Evolutionary conservation across 257 asterid species (phyloP), one percentile per base, ranked within the genome.

Genomic region (Primulina eburnea): DNA sequence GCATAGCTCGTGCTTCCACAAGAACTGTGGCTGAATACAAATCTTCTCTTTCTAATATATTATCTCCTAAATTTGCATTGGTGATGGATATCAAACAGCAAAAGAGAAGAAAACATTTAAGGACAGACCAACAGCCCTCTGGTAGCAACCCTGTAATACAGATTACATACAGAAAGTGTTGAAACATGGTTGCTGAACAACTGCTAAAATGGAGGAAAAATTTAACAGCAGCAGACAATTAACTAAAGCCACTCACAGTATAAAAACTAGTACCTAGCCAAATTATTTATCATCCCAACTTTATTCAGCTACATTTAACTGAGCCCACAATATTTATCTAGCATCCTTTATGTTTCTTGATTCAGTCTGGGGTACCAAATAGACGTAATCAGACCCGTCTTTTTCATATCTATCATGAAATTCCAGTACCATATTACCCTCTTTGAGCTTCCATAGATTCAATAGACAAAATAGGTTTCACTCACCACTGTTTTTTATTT

Each of bases 71-170:
- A 67, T 76, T 72, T 30, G 92, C 91, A 76, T 76, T 77, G 1
- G 79, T 64, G 69, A 70, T 32, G 68, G 78, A 78, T 69, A 79
- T 37, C 56, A 88, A 62, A 75, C 37, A 82, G 71, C 81, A 79
- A 60, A 87, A 65, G 70, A 85, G 74, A 77, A 90, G 78, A 73
- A 87, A 72, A 64, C 70, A 82, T 71, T 69, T 82, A 38, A 81
- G 72, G 67, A 75, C 61, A 52, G 74, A 67, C 88, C 89, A 80
- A 14, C 58, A 77, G 76, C 77, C 71, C 78, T 71, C 78, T 35
- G 33, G 73, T 75, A 70, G 75, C 38, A 71, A 62, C 70, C 92
- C 95, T 87, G 86, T 58, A 82, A 70, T 53, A 74, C 72, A 80
- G 71, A 78, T 64, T 30, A 71, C 73, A 64, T 66, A 63, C 18